Evolutionary conservation across 768 basidiomycete species (phyloP), one percentile per base, ranked within the genome.

Genomic region (Pleurotus djamor): DNA sequence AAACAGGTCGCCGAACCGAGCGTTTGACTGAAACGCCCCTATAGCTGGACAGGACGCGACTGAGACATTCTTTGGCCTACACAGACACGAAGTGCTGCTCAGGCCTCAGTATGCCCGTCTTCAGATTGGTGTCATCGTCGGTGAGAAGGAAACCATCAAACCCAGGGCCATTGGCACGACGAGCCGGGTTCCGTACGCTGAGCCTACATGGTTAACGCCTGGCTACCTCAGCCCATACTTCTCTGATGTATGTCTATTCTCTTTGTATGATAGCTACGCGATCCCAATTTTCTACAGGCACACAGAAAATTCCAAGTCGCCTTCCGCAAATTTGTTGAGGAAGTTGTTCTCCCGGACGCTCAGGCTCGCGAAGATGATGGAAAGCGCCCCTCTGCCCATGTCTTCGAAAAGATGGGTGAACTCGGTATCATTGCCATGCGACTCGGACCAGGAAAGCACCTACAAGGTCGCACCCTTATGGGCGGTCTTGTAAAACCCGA

Each of bases 351-450:
- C 36, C 86, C 84, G 4, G 87, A 82, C 66, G 80, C 90, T n/a
- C 58, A 88, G 77, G 77, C 79, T 21, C 85, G 88, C 63, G 95
- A 97, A 75, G 89, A 88, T 61, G 91, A 91, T 68, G 94, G 94
- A 47, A 96, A 96, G 73, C 77, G 92, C 43, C 88, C 93, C 2
- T 86, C 86, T 34, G 85, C 90, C 67, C 76, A 78, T 62, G 88
- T 98, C 43, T 78, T 95, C 57, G 86, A 94, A 65, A 84, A 85
- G 69, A 92, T 96, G 92, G 86, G 91, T 21, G 85, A 81, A 35
- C 38, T 85, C 34, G 80, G 86, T 62, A 57, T 91, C 36, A 82
- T 87, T 65, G 88, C 89, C 4, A 94, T 96, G 93, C 81, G 92
- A 17, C 70, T 93, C 60, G 94, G 94, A 37, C 94, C 94, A 0